These are phyloP conservation scores for Aristolochia fimbriata DNA, from an alignment of 164 flowering plant genomes.

Conservation along the genomic window DNA sequence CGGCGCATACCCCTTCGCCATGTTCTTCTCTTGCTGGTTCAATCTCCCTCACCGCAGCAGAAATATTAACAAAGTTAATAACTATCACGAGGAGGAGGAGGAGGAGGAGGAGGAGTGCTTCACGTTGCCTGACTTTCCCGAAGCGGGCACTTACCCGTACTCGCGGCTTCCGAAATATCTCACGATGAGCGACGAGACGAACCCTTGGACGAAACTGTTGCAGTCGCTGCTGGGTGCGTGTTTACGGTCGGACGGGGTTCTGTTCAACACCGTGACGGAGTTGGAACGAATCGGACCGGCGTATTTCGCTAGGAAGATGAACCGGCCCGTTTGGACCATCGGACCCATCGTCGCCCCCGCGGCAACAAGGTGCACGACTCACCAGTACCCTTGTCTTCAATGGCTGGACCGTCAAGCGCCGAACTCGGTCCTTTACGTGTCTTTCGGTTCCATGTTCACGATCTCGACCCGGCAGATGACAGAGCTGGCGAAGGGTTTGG, in stretches of 20 bases:
- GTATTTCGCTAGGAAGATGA: conserved; percentile 5
- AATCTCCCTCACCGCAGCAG: background rate
- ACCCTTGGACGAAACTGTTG: background rate
- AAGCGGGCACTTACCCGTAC: background rate
- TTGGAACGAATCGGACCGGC: conserved; percentile 2
- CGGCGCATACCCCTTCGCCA: background rate
- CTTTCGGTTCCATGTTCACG: conserved; percentile 21
- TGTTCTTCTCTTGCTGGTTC: background rate
- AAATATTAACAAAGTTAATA: no score
- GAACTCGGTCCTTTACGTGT: conserved; percentile 7
- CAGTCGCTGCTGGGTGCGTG: background rate
- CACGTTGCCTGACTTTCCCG: conserved; percentile 3
- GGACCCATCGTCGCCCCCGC: conserved; percentile 1
- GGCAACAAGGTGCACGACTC: conserved; percentile 9
- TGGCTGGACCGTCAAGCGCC: conserved; percentile 7
- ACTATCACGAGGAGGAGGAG: no score
- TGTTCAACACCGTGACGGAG: conserved; percentile 6
- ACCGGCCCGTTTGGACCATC: conserved; percentile 3
- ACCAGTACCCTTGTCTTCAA: background rate
- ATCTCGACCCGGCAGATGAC: conserved; percentile 22
- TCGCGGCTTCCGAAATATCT: background rate
- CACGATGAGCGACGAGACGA: background rate
- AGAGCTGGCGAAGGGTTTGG: conserved; percentile 25
- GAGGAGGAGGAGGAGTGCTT: background rate
- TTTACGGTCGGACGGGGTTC: conserved; percentile 1